Evolutionary conservation across 257 asterid species (phyloP).

Genomic region (Solanum chiquidenum): DNA sequence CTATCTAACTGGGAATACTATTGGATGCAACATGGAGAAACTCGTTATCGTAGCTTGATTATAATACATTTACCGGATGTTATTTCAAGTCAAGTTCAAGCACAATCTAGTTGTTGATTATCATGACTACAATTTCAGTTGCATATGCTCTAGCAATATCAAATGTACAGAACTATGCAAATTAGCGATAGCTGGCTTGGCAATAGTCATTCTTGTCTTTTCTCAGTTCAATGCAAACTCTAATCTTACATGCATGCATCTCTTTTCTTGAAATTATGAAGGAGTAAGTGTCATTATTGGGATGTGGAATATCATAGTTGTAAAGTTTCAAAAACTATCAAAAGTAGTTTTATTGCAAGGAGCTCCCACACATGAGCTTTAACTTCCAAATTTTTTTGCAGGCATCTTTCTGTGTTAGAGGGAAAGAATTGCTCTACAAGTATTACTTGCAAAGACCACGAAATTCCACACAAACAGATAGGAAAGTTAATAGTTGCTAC

Average conservation of each 20-base stretch:
- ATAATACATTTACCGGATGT: background rate
- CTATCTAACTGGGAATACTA: background rate
- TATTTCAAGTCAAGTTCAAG: background rate
- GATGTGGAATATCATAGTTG: background rate
- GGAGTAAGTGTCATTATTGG: background rate
- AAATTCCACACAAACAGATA: conserved; percentile 56
- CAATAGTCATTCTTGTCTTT: background rate
- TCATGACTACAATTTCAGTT: background rate
- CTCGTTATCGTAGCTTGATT: background rate
- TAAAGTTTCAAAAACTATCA: background rate
- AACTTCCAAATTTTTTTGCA: conserved; percentile 8
- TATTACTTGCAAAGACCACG: conserved; percentile 50
- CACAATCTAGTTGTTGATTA: background rate
- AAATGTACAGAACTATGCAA: background rate
- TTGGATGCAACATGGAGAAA: background rate
- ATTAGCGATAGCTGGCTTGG: background rate
- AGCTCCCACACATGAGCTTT: background rate
- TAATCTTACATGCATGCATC: background rate
- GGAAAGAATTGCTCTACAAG: conserved; percentile 53
- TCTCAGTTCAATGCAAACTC: background rate
- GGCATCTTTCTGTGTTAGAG: conserved; percentile 61
- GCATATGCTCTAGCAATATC: background rate
- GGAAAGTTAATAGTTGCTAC: conserved; percentile 93
- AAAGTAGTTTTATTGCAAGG: background rate
- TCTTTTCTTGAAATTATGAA: background rate